Evolutionary conservation across 345 rosid species (phyloP).

Genomic region (Rhodomyrtus tomentosa): DNA sequence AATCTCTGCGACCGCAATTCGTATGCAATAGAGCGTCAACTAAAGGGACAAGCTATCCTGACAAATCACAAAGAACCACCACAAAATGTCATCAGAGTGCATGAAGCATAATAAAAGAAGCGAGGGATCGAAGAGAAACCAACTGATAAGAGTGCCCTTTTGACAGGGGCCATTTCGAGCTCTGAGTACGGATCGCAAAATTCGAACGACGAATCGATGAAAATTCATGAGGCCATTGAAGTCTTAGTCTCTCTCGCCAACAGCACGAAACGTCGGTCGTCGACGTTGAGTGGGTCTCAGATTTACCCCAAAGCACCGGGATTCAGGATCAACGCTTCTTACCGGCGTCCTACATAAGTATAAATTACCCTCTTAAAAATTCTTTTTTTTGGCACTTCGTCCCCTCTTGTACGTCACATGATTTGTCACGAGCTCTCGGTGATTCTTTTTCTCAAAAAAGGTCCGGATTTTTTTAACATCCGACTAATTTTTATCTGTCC

Average conservation of each 20-base stretch:
- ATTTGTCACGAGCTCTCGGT: background rate
- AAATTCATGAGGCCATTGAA: background rate
- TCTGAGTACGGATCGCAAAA: background rate
- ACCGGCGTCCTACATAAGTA: background rate
- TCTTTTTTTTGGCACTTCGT: background rate
- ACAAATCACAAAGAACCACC: background rate
- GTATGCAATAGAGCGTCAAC: background rate
- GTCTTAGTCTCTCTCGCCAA: background rate
- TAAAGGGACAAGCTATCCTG: background rate
- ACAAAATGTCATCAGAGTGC: background rate
- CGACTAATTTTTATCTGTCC: background rate
- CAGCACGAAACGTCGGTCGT: background rate
- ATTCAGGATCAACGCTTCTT: background rate
- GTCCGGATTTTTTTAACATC: background rate
- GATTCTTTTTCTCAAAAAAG: background rate
- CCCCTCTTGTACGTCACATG: background rate
- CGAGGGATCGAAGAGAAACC: background rate
- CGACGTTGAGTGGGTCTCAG: background rate
- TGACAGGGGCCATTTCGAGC: background rate
- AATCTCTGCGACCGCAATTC: background rate
- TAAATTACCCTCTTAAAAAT: background rate
- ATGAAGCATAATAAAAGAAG: background rate
- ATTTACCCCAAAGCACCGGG: background rate
- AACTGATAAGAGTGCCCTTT: background rate
- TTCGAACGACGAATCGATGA: background rate